Base-by-base conservation (phyloP, 2,329 filamentous ascomycete genomes). In the Aspergillus sp. region DNA sequence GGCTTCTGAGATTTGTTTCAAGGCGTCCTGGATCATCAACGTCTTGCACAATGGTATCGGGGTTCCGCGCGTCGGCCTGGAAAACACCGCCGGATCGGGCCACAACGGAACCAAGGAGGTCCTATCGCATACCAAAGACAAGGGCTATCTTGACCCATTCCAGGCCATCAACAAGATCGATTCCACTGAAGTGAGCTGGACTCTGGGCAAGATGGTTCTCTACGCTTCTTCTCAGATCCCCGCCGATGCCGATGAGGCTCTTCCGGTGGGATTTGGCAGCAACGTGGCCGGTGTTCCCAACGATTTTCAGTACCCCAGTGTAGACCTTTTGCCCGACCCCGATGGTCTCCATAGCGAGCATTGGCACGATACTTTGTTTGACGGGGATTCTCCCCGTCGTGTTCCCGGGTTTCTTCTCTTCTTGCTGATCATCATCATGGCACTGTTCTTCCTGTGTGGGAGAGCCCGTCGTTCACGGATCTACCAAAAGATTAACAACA, bases 21-120 rank as follows among this genome's bases (percentile, higher is more conserved):
- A 98, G 67, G 90, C 93, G 0, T 93, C 89, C 4, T 98, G 94
- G 93, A 75, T 98, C 41, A 95, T 98, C 63, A 98, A 94, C 59
- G 85, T 98, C 61, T 77, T 98, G 3, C 91, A 98, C 61, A 88
- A 96, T 53, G 93, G 93, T 2, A 96, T 98, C 55, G 94, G 93
- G 0, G 83, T 98, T 45, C 94, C 94, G 4, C 81, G 90, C 44
- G 76, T 93, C 5, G 89, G 88, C 0, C 70, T 95, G 12, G 91
- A 95, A 57, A 74, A 81, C 17, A 75, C 77, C 0, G 64, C 69
- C 7, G 63, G 66, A 6, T 73, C 76, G 0, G 73, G 72, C 12
- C 75, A 81, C 49, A 95, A 95, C 62, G 79, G 82, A 7, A 90
- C 88, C 1, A 85, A 88, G 54, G 83, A 81, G 43, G 74, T 86